Base-by-base conservation (phyloP, 2,329 filamentous ascomycete species). In the Diplodia seriata region DNA sequence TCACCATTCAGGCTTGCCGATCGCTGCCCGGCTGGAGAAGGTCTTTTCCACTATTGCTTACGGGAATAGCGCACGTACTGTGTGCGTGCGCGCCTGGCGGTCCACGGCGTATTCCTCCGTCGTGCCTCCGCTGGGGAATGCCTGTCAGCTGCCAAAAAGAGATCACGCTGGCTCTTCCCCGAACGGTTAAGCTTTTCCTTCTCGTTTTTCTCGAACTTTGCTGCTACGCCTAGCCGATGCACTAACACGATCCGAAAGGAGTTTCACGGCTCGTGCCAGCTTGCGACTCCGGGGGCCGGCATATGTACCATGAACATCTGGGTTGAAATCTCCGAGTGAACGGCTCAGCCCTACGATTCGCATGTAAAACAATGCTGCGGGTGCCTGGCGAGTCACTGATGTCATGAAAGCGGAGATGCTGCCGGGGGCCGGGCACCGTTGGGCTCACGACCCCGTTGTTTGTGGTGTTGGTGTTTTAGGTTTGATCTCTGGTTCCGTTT, bases 121-220 rank as follows among this genome's bases (percentile, higher is more conserved):
- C 47, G 47, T 26, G 40, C 26, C 53, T 20, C n/a, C 3, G n/a
- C n/a, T 26, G 20, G 59, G 26, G 20, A n/a, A 51, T 63, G 59
- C 59, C 15, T 51, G 59, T 31, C 31, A 50, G 29, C 29, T 20
- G 59, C 59, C 59, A 29, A 11, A 51, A 31, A 31, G 40, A n/a
- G 20, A 31, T n/a, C 59, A 23, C 40, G 43, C 12, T 38, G 31
- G 33, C 47, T 29, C 31, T n/a, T 63, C 31, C 59, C 47, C 23
- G 31, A 36, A n/a, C n/a, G 59, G 40, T 18, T 51, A 63, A 63
- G 59, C 43, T 51, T 63, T 63, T 20, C 31, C 33, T 51, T 49
- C 47, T 63, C 47, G 40, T 38, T 63, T 49, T 63, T 63, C 47
- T 63, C 59, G 43, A 63, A 50, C 47, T 51, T 51, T n/a, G 33